Percentiles rank a stretch among this genome's conserved stretches.
These are phyloP conservation scores for Aspergillus brunneoviolaceus DNA, from an alignment of 2,329 filamentous ascomycete species.

Conservation along the genomic window DNA sequence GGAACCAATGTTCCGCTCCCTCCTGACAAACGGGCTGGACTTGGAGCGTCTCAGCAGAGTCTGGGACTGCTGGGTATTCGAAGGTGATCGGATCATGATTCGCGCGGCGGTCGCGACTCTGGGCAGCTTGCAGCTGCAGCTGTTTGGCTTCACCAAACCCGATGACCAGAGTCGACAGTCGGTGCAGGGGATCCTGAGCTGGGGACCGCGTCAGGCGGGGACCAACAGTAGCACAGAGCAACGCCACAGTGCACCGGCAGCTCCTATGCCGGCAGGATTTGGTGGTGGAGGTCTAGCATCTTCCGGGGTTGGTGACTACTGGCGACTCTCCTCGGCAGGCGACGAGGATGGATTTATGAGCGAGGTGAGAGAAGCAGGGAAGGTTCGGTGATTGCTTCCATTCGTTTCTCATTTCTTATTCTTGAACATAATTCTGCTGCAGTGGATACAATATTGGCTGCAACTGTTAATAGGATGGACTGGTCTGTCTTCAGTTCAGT, in stretches of 20 bases:
- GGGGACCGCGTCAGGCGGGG: slow-evolving; percentile 37
- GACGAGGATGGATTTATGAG: slow-evolving; percentile 45
- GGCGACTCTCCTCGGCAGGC: slow-evolving; percentile 39
- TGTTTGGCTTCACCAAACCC: slow-evolving; percentile 39
- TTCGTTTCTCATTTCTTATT: background rate
- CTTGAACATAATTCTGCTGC: background rate
- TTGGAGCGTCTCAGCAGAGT: slow-evolving; percentile 56
- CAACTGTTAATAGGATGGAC: background rate
- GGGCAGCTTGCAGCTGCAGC: slow-evolving; percentile 44
- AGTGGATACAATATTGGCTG: background rate
- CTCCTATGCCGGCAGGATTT: slow-evolving; percentile 31
- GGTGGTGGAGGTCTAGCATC: slow-evolving; percentile 38
- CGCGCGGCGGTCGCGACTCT: slow-evolving; percentile 46
- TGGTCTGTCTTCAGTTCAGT: background rate
- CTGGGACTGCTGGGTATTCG: slow-evolving; percentile 63
- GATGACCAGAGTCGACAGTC: slow-evolving; percentile 39
- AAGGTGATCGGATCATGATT: slow-evolving; percentile 55
- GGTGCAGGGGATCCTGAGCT: slow-evolving; percentile 36
- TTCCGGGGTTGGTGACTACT: slow-evolving; percentile 41
- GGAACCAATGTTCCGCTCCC: slow-evolving; percentile 54
- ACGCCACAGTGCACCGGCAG: slow-evolving; percentile 37
- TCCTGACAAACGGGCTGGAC: slow-evolving; percentile 54
- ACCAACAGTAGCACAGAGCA: slow-evolving; percentile 29
- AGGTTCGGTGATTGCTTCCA: slow-evolving; percentile 27
- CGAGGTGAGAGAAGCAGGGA: slow-evolving; percentile 45